These are phyloP conservation scores for Extremus antarcticus DNA, from an alignment of 495 filamentous ascomycete species.

Conservation along the genomic window DNA sequence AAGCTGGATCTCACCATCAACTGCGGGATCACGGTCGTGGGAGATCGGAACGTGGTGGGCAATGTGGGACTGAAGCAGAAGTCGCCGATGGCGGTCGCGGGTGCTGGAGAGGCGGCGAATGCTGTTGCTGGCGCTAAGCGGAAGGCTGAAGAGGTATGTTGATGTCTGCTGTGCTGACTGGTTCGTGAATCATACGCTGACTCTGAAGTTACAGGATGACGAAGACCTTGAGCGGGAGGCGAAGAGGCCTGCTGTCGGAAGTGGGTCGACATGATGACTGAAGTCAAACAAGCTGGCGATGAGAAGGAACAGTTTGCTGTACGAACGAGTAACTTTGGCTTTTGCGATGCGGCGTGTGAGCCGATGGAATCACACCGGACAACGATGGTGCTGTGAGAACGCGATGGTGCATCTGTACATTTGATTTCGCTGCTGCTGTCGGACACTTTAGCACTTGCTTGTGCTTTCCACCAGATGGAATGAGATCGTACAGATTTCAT, in stretches of 20 bases:
- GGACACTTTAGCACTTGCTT: neutral
- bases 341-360: neutral
- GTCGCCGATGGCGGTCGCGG: neutral
- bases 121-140: constrained; percentile 11
- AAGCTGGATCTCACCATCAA: constrained; percentile 18
- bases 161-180: neutral
- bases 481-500: neutral
- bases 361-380: too few relatives aligned
- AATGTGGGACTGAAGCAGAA: constrained; percentile 11
- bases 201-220: neutral
- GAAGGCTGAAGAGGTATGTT: constrained; percentile 3
- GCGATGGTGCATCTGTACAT: too few relatives aligned
- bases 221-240: neutral
- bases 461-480: too few relatives aligned
- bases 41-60: constrained; percentile 20
- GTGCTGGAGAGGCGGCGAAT: neutral
- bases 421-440: neutral
- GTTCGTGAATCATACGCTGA: neutral
- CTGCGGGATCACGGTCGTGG: constrained; percentile 18
- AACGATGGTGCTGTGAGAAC: too few relatives aligned
- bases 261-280: neutral
- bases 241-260: neutral
- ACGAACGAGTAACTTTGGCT: neutral
- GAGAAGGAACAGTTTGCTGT: too few relatives aligned
- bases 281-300: too few relatives aligned